Conservation (phyloP, 2,329 filamentous ascomycete species). For the Erysiphe pulchra region DNA sequence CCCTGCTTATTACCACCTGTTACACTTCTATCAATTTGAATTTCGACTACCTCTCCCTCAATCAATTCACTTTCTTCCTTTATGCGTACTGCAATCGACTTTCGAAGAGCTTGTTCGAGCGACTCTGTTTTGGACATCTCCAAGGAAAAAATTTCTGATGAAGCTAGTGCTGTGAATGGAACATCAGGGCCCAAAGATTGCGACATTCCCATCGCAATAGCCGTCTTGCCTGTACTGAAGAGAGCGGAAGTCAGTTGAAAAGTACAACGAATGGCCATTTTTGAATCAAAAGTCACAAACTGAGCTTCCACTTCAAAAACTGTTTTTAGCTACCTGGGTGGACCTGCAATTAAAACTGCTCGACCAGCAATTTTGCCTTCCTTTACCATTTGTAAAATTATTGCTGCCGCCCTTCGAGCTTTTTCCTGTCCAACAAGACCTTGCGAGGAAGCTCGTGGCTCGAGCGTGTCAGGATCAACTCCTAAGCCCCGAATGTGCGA, state of each 20-base stretch:
- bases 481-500: slow-evolving; percentile 93
- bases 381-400: slow-evolving; percentile 97
- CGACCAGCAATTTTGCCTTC: slow-evolving; percentile 94
- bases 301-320: no score
- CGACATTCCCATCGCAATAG: slow-evolving; percentile 96
- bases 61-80: slow-evolving; percentile 99
- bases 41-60: slow-evolving; percentile 95
- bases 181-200: slow-evolving; percentile 86
- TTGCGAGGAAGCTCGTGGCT: slow-evolving; percentile 64
- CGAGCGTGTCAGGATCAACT: slow-evolving; percentile 73
- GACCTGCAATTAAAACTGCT: slow-evolving; percentile 81
- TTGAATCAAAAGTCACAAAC: background rate
- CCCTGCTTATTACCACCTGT: slow-evolving; percentile 95
- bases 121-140: slow-evolving; percentile 99
- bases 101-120: slow-evolving; percentile 93
- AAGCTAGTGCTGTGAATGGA: slow-evolving; percentile 85
- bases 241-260: background rate
- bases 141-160: slow-evolving; percentile 91
- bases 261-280: background rate
- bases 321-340: slow-evolving; percentile 35
- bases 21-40: slow-evolving; percentile 90
- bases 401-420: slow-evolving; percentile 82
- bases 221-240: slow-evolving; percentile 78
- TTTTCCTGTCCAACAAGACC: slow-evolving; percentile 91
- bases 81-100: slow-evolving; percentile 92